These are phyloP conservation scores for Phytopythium montanum DNA, from an alignment of 352 stramenopile genomes.

Conservation along the genomic window DNA sequence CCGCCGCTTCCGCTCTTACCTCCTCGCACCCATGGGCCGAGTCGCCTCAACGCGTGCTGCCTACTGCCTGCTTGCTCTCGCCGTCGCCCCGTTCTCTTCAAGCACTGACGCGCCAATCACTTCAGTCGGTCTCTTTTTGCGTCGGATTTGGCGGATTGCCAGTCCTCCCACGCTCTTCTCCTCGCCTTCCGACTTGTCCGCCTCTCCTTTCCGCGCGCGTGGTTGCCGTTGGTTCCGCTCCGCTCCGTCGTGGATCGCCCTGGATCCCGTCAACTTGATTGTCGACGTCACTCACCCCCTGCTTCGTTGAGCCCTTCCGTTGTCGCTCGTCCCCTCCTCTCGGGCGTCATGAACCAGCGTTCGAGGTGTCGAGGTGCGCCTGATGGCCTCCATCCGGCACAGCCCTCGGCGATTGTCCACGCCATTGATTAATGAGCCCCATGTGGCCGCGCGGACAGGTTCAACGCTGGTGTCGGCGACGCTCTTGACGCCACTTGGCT, in stretches of 20 bases:
- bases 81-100: neutral
- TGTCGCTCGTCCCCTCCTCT: too few relatives aligned
- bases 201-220: neutral
- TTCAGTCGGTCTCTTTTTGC: neutral
- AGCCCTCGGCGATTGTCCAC: too few relatives aligned
- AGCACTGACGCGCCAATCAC: neutral
- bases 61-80: neutral
- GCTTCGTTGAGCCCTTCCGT: too few relatives aligned
- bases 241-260: neutral
- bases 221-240: neutral
- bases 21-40: neutral
- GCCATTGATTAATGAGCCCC: too few relatives aligned
- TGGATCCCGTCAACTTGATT: neutral
- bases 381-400: too few relatives aligned
- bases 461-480: neutral
- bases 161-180: slow-evolving; percentile 1
- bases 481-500: slow-evolving; percentile 16
- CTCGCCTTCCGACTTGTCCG: neutral
- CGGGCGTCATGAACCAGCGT: too few relatives aligned
- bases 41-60: neutral
- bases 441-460: too few relatives aligned
- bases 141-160: neutral
- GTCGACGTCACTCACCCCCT: neutral
- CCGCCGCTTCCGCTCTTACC: neutral
- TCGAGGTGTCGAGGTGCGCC: too few relatives aligned